phyloP scores from a whole-genome alignment of 2,329 filamentous ascomycete species.

The Emmonsiellopsis sp. region DNA sequence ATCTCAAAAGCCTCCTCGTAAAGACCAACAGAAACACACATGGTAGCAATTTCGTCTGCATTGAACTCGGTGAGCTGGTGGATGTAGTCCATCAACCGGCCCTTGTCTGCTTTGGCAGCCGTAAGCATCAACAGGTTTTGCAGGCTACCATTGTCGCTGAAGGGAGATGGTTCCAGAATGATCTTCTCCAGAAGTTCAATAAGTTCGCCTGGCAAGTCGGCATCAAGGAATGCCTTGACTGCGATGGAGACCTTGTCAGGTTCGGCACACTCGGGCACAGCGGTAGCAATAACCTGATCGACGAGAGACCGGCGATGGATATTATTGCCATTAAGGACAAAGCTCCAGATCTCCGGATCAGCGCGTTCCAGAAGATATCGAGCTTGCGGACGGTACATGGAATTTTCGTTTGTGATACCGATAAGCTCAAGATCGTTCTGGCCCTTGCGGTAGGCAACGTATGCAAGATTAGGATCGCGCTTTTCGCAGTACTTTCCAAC shows the following conservation, averaged over 20 bases:
- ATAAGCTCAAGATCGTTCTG: constrained; percentile 96
- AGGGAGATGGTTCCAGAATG: constrained; percentile 95
- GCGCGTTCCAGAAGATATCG: constrained; percentile 87
- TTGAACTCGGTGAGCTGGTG: constrained; percentile 83
- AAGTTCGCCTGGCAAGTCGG: constrained; percentile 83
- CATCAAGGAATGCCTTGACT: constrained; percentile 83
- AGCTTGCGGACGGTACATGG: constrained; percentile 98
- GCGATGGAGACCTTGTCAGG: constrained; percentile 92
- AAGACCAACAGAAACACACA: constrained; percentile 90
- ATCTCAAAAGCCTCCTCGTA: constrained; percentile 97
- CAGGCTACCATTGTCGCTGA: constrained; percentile 93
- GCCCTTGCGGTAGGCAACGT: constrained; percentile 91
- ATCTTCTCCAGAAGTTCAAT: constrained; percentile 99
- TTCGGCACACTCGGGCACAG: constrained; percentile 84
- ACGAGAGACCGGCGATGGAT: constrained; percentile 87
- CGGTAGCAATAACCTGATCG: constrained; percentile 92
- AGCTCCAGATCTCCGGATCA: constrained; percentile 85
- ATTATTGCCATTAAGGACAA: constrained; percentile 93
- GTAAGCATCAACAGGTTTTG: constrained; percentile 96
- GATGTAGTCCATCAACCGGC: constrained; percentile 91
- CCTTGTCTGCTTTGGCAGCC: constrained; percentile 92
- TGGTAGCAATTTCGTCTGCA: constrained; percentile 81
- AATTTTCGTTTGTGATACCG: constrained; percentile 96
- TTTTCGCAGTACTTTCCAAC: constrained; percentile 99
- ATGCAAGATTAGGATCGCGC: constrained; percentile 89